Conservation (phyloP, 768 basidiomycete species). For the Phanerochaete carnosa region DNA sequence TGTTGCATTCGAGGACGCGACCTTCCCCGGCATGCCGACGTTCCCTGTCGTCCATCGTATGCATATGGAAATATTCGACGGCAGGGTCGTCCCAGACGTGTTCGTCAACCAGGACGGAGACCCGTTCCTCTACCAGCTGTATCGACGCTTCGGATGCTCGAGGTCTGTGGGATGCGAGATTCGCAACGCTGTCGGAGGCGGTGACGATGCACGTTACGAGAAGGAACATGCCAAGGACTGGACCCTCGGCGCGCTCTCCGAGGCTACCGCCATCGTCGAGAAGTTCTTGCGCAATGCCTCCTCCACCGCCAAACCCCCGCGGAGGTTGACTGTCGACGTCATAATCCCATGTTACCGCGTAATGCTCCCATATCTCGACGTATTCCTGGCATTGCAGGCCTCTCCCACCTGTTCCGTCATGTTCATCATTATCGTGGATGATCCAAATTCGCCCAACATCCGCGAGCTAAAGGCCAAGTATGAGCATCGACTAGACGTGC, state of each 20-base stretch:
- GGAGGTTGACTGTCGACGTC: conserved; percentile 49
- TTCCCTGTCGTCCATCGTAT: conserved; percentile 55
- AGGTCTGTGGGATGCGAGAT: conserved; percentile 41
- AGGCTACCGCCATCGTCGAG: conserved; percentile 35
- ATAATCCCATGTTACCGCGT: conserved; percentile 58
- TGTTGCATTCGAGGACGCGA: conserved; percentile 51
- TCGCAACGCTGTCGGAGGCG: conserved; percentile 45
- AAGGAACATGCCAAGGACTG: conserved; percentile 43
- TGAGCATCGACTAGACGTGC: conserved; percentile 43
- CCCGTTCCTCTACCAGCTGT: conserved; percentile 57
- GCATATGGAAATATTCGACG: conserved; percentile 54
- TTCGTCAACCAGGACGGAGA: conserved; percentile 62
- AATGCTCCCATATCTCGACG: conserved; percentile 38
- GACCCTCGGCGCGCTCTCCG: conserved; percentile 45
- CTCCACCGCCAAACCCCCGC: conserved; percentile 17
- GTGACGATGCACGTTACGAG: conserved; percentile 41
- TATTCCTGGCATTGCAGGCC: conserved; percentile 41
- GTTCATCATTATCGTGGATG: conserved; percentile 58
- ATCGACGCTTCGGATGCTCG: conserved; percentile 52
- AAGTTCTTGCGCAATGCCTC: conserved; percentile 32
- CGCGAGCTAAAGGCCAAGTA: conserved; percentile 38
- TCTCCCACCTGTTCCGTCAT: conserved; percentile 43
- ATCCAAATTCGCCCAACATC: conserved; percentile 42
- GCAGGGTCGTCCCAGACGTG: conserved; percentile 44
- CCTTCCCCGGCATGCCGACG: conserved; percentile 60